Base-by-base conservation (phyloP, 177 flowering plant species). In the Tripterygium wilfordii region DNA sequence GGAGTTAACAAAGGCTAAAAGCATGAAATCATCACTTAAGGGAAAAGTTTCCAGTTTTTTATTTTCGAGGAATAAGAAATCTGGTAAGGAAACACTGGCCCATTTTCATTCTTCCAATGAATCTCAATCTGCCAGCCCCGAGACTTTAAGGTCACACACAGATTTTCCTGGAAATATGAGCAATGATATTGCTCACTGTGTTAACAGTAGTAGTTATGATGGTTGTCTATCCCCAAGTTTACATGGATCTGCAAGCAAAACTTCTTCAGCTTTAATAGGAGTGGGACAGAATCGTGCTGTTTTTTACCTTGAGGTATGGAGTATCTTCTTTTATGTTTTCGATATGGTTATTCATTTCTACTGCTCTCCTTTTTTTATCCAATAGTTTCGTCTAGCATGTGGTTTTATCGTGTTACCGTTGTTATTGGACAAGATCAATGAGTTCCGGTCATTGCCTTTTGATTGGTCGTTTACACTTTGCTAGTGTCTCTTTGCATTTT, bases 21-120 rank as follows among this genome's bases (percentile, higher is more conserved):
- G 71, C 53, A 58, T 45, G n/a, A 86, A 82, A 60, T 75, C 77
- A 41, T 82, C 95, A 17, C 61, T 91, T 21, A 83, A 62, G 51
- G 95, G 80, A 68, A 92, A 72, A 59, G 83, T 92, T 48, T 77
- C 96, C 3, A 85, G 79, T 68, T 76, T 91, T 49, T 83, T 91
- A 69, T 88, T 80, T 70, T 76, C 82, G 2, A 77, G 74, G 73
- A 85, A 48, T 57, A 85, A 82, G 57, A 91, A 77, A 63, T 41
- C 63, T 40, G 73, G 52, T 38, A 86, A 79, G 56, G 86, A 80
- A 45, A 75, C 69, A 54, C 58, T 70, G 24, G 19, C 17, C 32
- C 37, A 47, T 45, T 46, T 62, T 47, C 55, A 50, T 26, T 58
- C 53, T 44, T 61, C 45, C 29, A 57, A 61, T 50, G 81, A 61